A percentile compares a stretch with the other conserved stretches of the same genome.
Evolutionary conservation across 306 rosid species (phyloP).

Genomic region (Begonia loranthoides): DNA sequence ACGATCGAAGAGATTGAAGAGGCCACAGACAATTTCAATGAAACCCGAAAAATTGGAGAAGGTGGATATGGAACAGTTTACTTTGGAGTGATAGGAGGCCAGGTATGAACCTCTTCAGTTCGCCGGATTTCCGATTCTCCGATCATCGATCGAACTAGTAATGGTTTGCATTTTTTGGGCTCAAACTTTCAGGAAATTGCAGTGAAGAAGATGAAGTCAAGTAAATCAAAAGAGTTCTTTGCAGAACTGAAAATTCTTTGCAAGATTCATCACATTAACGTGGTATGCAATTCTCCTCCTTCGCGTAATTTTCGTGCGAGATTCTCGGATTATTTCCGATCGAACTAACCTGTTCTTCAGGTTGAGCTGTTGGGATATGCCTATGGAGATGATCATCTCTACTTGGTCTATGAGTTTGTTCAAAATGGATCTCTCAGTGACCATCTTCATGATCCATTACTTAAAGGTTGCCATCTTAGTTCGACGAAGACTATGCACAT

Average conservation of each 20-base stretch:
- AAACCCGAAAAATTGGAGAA: slow-evolving; percentile 48
- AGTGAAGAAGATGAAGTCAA: slow-evolving; percentile 71
- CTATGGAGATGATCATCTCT: slow-evolving; percentile 78
- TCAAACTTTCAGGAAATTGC: slow-evolving; percentile 66
- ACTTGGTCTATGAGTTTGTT: slow-evolving; percentile 67
- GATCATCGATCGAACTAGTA: no score
- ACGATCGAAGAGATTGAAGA: slow-evolving; percentile 49
- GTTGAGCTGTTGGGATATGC: slow-evolving; percentile 78
- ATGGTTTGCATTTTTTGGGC: no score
- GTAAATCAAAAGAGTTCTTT: slow-evolving; percentile 63
- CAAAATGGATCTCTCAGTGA: slow-evolving; percentile 64
- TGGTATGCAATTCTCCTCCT: slow-evolving; percentile 23
- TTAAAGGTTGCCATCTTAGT: slow-evolving; percentile 30
- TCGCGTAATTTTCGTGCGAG: no score
- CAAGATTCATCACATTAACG: slow-evolving; percentile 47
- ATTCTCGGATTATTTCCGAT: no score
- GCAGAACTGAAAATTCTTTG: slow-evolving; percentile 74
- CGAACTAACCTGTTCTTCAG: slow-evolving; percentile 21
- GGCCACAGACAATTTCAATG: slow-evolving; percentile 52
- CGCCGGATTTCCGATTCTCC: background rate
- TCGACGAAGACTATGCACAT: no score
- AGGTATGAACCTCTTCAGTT: slow-evolving; percentile 29
- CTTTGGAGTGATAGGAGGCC: slow-evolving; percentile 42
- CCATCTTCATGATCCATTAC: slow-evolving; percentile 68
- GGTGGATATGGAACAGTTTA: slow-evolving; percentile 78